phyloP scores from a whole-genome alignment of 192 early-diverging fungal species.

The Podila clonocystis region DNA sequence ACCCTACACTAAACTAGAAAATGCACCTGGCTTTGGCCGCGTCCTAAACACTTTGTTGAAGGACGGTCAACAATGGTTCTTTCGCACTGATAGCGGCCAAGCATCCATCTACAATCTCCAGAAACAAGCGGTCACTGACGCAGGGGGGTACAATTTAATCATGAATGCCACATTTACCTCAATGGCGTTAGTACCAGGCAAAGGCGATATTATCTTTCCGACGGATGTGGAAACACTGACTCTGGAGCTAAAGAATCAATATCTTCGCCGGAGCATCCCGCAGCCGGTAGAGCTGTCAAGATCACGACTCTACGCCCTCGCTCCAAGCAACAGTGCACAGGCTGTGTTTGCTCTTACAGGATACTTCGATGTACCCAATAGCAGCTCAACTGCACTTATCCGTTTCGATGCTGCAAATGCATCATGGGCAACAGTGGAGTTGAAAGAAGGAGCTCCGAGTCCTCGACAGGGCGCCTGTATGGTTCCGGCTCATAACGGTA shows the following conservation, averaged over 20 bases:
- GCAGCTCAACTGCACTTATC: neutral
- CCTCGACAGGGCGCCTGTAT: neutral
- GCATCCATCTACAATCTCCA: neutral
- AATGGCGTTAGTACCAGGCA: neutral
- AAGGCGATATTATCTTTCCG: neutral
- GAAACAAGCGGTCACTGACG: neutral
- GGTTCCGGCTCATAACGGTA: neutral
- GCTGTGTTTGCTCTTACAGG: neutral
- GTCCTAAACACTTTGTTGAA: neutral
- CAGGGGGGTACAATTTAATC: neutral
- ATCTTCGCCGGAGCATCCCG: neutral
- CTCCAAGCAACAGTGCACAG: neutral
- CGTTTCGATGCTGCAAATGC: neutral
- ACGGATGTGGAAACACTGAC: neutral
- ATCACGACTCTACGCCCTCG: neutral
- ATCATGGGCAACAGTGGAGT: neutral
- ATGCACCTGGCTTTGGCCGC: neutral
- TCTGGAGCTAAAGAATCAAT: neutral
- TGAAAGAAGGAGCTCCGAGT: neutral
- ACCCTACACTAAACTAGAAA: neutral
- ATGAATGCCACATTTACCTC: neutral
- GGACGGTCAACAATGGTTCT: neutral
- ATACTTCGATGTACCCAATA: neutral
- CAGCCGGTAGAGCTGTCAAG: neutral
- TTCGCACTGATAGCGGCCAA: neutral